Evolutionary conservation across 2,329 filamentous ascomycete species (phyloP), one percentile per base, ranked within the genome.

Genomic region (Nothophoma quercina): DNA sequence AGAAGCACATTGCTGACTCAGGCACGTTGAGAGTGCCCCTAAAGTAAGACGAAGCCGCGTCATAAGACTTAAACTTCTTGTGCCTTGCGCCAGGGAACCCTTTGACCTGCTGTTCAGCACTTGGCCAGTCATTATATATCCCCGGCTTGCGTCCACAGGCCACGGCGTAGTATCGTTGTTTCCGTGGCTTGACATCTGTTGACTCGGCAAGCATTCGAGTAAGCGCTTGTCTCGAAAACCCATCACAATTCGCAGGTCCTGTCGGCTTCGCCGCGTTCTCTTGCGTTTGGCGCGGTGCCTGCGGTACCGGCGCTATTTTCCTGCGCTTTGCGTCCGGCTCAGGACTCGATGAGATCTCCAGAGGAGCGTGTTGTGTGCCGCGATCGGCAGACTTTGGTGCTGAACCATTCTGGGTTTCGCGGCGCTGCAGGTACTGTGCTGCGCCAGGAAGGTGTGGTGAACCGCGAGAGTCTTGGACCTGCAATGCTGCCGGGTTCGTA

Each of bases 11-110:
- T n/a, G n/a, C n/a, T n/a, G n/a, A n/a, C n/a, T n/a, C n/a, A n/a
- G n/a, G n/a, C n/a, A n/a, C n/a, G n/a, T n/a, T n/a, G n/a, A n/a
- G n/a, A n/a, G n/a, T n/a, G n/a, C n/a, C n/a, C n/a, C 61, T 42
- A 8, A 96, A 88, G 70, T 89, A 97, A n/a, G 84, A 84, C 67
- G 93, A 85, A 0, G 93, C 93, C 72, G 95, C 91, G 44, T 79
- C 80, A 19, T 67, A 60, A 7, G 75, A 80, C 29, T 73, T 64
- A 51, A 82, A 82, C 2, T 69, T 72, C 61, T 75, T 77, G 45
- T 79, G 84, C 55, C 82, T 84, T 6, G 84, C 83, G 4, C 85
- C 86, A 62, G 88, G 87, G 69, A 87, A 88, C 1, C 88, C 89
- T 22, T 80, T 84, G 54, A 95, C 89, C 59, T 93, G 88, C 59